Evolutionary conservation across 176 grass and related monocot species (phyloP).

Genomic region (Avena eriantha): DNA sequence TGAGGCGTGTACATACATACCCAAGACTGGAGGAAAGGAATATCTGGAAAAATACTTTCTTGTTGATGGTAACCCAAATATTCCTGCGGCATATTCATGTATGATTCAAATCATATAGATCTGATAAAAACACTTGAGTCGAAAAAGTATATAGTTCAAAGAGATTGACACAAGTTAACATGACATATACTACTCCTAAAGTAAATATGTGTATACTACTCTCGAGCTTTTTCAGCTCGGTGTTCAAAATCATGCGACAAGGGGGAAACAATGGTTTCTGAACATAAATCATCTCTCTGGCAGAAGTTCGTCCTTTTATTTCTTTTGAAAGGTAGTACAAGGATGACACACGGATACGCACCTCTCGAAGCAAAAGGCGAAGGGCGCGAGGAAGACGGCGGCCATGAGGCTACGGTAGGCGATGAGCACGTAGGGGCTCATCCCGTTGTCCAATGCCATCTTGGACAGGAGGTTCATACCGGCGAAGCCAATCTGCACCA

Average conservation of each 20-base stretch:
- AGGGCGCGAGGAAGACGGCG: slow-evolving; percentile 63
- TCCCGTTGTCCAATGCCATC: slow-evolving; percentile 79
- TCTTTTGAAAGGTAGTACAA: too few relatives aligned
- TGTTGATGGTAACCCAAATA: slow-evolving; percentile 49
- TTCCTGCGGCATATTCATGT: slow-evolving; percentile 39
- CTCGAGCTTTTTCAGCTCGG: too few relatives aligned
- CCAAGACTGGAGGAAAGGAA: slow-evolving; percentile 75
- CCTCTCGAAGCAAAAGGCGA: slow-evolving; percentile 75
- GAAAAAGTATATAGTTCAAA: too few relatives aligned
- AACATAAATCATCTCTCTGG: too few relatives aligned
- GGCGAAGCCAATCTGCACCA: slow-evolving; percentile 78
- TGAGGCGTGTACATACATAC: slow-evolving; percentile 39
- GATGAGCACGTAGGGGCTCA: slow-evolving; percentile 90
- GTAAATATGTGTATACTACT: too few relatives aligned
- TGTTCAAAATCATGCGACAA: too few relatives aligned
- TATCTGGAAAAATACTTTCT: slow-evolving; percentile 65
- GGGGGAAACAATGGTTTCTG: too few relatives aligned
- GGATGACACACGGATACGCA: background rate
- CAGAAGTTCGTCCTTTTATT: too few relatives aligned
- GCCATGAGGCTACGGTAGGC: slow-evolving; percentile 93
- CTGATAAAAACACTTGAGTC: too few relatives aligned
- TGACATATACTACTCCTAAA: too few relatives aligned
- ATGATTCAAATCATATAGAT: background rate
- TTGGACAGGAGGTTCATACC: slow-evolving; percentile 83
- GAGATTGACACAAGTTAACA: too few relatives aligned